Conservation (phyloP, 192 early-diverging fungal genomes). For the Coemansia sp. region DNA sequence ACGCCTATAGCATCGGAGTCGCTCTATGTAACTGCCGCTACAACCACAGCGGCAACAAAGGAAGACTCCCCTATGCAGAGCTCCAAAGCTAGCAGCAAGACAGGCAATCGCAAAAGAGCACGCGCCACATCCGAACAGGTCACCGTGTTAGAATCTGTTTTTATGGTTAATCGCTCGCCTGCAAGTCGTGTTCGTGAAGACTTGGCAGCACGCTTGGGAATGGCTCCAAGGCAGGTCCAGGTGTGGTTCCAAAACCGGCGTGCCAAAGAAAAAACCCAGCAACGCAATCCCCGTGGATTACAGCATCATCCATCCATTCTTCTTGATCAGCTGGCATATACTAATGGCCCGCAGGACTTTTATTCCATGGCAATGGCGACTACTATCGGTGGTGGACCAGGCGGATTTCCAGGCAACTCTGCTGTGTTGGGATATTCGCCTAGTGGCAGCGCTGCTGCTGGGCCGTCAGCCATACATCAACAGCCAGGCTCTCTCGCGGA, state of each 20-base stretch:
- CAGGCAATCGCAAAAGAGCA: slow-evolving; percentile 59
- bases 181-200: slow-evolving; percentile 63
- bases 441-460: background rate
- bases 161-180: slow-evolving; percentile 70
- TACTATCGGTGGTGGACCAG: slow-evolving; percentile 10
- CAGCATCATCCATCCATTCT: slow-evolving; percentile 33
- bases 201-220: slow-evolving; percentile 65
- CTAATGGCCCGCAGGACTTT: slow-evolving; percentile 26
- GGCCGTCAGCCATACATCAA: slow-evolving; percentile 6
- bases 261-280: slow-evolving; percentile 71
- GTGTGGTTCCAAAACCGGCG: slow-evolving; percentile 91
- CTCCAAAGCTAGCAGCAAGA: slow-evolving; percentile 23
- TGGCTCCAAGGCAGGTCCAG: slow-evolving; percentile 76
- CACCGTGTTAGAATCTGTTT: slow-evolving; percentile 69
- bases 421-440: slow-evolving; percentile 15
- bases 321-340: slow-evolving; percentile 31
- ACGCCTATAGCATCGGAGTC: slow-evolving; percentile 4
- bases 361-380: slow-evolving; percentile 42
- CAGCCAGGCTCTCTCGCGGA: slow-evolving; percentile 18
- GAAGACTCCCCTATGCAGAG: background rate
- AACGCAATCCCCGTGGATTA: slow-evolving; percentile 38
- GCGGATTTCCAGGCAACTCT: slow-evolving; percentile 9
- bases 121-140: slow-evolving; percentile 74
- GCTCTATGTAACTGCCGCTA: slow-evolving; percentile 3
- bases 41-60: background rate